These are phyloP conservation scores for Arthrobotrys entomopaga DNA, from an alignment of 2,329 filamentous ascomycete genomes.

Conservation along the genomic window DNA sequence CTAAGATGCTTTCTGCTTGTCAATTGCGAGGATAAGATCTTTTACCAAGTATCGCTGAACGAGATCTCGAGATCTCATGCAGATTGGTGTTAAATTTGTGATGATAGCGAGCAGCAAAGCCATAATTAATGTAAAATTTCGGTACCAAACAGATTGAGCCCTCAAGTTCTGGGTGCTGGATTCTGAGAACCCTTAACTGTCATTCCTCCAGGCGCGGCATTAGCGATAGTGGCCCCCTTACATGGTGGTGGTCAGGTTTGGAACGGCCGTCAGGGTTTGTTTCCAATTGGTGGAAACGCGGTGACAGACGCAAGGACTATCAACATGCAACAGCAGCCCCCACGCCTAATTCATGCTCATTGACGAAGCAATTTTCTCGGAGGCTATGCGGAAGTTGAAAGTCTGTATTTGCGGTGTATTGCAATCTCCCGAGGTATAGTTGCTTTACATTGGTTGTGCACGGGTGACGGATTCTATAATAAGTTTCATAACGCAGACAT, in stretches of 20 bases:
- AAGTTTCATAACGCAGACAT: no score
- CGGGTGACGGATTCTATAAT: no score
- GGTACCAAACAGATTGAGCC: no score
- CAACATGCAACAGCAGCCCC: slow-evolving; percentile 7
- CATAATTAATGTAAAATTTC: no score
- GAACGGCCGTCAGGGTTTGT: background rate
- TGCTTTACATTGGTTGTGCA: background rate
- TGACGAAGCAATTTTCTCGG: slow-evolving; percentile 30
- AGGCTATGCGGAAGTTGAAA: slow-evolving; percentile 22
- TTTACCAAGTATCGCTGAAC: no score
- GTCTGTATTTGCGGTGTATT: background rate
- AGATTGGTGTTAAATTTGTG: no score
- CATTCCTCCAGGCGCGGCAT: background rate
- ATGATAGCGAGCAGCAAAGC: no score
- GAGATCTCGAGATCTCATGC: no score
- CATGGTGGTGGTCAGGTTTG: background rate
- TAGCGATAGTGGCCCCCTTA: background rate
- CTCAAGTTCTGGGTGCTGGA: no score
- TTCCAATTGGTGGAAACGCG: slow-evolving; percentile 30
- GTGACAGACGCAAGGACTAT: background rate
- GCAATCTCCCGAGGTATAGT: slow-evolving; percentile 1
- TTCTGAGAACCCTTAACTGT: no score
- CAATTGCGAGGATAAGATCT: no score
- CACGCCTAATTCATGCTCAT: slow-evolving; percentile 12
- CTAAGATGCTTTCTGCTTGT: no score